Base-by-base conservation (phyloP, 345 rosid species). In the Aquilaria malaccensis region DNA sequence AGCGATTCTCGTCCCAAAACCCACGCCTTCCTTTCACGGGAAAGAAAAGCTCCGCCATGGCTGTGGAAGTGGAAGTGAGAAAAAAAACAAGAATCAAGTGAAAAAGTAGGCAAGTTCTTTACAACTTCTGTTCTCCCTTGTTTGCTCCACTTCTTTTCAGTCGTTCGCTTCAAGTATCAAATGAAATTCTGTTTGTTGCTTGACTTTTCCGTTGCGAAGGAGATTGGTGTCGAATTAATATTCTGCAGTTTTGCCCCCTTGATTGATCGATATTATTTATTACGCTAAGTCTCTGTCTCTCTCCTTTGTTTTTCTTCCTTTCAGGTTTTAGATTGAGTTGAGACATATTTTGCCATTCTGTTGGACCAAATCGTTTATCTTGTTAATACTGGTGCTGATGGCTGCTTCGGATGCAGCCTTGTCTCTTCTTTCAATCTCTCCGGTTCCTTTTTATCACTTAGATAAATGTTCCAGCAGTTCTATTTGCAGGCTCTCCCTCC, bases 401-500 rank as follows among this genome's bases (percentile, higher is more conserved):
- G 82, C 80, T 22, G 63, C 79, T 74, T 53, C 76, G 33, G 74
- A 75, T 58, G 75, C 81, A 37, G 64, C 64, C 74, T 47, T 85
- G n/a, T 74, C 64, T 48, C 62, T 70, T 63, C 69, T 63, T 37
- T 64, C 76, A 0, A 71, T 72, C 32, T 60, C 65, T 45, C 68
- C 76, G 9, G 71, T 65, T 61, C 66, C 55, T 48, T 56, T 62
- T 47, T 57, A 48, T 66, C 53, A 58, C 31, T 61, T 62, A 6
- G 56, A 71, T 74, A 61, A 57, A 6, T 60, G 60, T 72, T 59
- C 61, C 33, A 63, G 67, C 37, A 53, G 59, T 66, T 63, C 64
- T 0, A 67, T 65, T 52, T 72, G 80, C 2, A 52, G 13, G 58
- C 45, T 66, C 70, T 69, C 73, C 11, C 48, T 64, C 11, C 68